Evolutionary conservation across 108 stramenopile genomes (phyloP).

Genomic region (Cyclostephanos tholiformis): DNA sequence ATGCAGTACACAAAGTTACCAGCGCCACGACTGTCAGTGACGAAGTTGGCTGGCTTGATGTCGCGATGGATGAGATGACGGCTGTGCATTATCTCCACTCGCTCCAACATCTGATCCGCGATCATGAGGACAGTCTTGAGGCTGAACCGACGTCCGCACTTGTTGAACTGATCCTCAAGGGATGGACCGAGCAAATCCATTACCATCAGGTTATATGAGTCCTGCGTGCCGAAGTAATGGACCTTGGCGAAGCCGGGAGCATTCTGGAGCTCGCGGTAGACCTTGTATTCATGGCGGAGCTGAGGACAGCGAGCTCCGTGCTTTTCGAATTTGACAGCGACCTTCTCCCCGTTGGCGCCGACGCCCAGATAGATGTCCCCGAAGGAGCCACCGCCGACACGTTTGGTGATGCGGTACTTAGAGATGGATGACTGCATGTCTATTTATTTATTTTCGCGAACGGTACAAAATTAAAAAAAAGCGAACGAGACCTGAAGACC

Average conservation of each 20-base stretch:
- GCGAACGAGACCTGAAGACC: background rate
- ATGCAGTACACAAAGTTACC: constrained; percentile 96
- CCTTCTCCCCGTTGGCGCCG: constrained; percentile 89
- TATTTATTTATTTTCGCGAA: background rate
- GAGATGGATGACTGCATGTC: constrained; percentile 61
- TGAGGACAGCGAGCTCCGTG: constrained; percentile 94
- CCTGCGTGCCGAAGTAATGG: constrained; percentile 96
- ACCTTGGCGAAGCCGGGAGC: constrained; percentile 96
- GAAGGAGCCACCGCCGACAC: constrained; percentile 99
- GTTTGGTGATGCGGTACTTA: constrained; percentile 98
- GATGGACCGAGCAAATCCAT: constrained; percentile 99
- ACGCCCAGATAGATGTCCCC: constrained; percentile 98
- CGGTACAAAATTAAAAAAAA: background rate
- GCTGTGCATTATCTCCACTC: constrained; percentile 97
- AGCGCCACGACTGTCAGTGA: constrained; percentile 82
- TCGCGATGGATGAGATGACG: constrained; percentile 96
- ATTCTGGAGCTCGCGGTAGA: constrained; percentile 98
- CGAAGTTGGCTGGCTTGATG: constrained; percentile 99
- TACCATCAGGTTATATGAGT: constrained; percentile 99
- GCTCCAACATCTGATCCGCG: constrained; percentile 97
- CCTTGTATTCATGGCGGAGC: constrained; percentile 99
- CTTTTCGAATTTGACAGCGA: constrained; percentile 94
- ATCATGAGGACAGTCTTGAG: constrained; percentile 96
- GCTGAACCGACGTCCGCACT: constrained; percentile 94
- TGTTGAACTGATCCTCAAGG: constrained; percentile 98